Conservation (phyloP, 139 green algal genomes). For the Micractinium conductrix region DNA sequence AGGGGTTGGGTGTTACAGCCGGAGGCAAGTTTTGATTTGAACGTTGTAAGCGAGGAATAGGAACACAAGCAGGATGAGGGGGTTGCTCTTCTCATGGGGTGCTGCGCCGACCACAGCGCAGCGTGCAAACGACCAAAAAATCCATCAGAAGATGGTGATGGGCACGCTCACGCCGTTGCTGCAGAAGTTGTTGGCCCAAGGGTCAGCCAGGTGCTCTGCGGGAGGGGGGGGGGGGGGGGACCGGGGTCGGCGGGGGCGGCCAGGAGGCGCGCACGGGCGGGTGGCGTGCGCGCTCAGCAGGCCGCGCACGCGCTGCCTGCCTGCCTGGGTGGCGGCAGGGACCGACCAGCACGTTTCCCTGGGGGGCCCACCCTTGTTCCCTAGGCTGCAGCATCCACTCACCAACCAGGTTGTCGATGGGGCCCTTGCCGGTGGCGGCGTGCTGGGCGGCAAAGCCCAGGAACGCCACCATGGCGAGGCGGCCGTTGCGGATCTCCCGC, state of each 20-base stretch:
- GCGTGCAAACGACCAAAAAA: neutral
- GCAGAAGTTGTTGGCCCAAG: conserved; percentile 29
- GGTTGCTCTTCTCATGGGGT: conserved; percentile 12
- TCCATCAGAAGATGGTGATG: conserved; percentile 38
- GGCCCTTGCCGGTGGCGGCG: conserved; percentile 82
- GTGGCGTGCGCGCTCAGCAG: neutral
- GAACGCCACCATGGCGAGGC: conserved; percentile 64
- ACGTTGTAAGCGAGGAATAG: neutral
- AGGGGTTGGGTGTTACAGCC: no score
- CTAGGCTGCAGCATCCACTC: neutral
- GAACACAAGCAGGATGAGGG: neutral
- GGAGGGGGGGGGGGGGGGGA: neutral
- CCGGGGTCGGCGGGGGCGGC: no score
- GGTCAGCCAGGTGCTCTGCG: conserved; percentile 32
- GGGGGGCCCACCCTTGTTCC: neutral
- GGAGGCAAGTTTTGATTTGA: neutral
- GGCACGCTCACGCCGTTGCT: conserved; percentile 34
- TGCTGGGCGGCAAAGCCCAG: conserved; percentile 84
- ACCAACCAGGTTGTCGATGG: conserved; percentile 53
- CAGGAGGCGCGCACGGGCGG: neutral
- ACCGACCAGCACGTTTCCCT: neutral
- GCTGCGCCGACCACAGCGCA: neutral
- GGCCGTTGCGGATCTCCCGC: conserved; percentile 60
- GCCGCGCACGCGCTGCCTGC: neutral
- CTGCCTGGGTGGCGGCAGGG: neutral